Conservation (phyloP, 169 alveolate species). For the Babesia ovis region DNA sequence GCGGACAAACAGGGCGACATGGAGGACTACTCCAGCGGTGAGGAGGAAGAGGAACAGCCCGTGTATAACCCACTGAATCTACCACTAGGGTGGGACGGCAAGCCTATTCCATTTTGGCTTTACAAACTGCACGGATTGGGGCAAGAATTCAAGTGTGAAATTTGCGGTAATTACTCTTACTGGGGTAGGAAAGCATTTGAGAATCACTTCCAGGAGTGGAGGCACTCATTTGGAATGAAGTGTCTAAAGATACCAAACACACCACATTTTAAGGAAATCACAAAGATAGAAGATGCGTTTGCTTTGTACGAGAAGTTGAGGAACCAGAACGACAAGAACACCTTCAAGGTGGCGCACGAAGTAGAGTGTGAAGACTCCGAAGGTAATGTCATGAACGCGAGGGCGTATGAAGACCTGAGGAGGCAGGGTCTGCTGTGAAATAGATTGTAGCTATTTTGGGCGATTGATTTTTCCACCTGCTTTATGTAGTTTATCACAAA, state of each 20-base stretch:
- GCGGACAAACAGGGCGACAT: constrained; percentile 35
- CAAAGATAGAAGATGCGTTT: constrained; percentile 83
- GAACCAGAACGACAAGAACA: constrained; percentile 85
- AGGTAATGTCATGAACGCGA: constrained; percentile 93
- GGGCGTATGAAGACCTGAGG: constrained; percentile 89
- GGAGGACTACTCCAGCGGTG: constrained; percentile 70
- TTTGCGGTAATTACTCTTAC: constrained; percentile 98
- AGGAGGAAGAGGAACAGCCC: constrained; percentile 88
- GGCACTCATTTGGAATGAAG: constrained; percentile 99
- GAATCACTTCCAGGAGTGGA: constrained; percentile 98
- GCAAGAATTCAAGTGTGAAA: constrained; percentile 97
- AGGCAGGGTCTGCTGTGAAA: constrained; percentile 89
- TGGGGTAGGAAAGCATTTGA: constrained; percentile 99
- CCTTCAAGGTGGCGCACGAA: constrained; percentile 90
- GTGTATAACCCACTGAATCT: constrained; percentile 95
- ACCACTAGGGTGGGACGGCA: constrained; percentile 99
- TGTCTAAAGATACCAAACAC: constrained; percentile 99
- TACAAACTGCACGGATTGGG: constrained; percentile 98
- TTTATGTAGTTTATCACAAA: too few relatives aligned
- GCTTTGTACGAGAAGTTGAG: constrained; percentile 91
- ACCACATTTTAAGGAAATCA: constrained; percentile 92
- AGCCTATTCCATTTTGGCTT: constrained; percentile 99
- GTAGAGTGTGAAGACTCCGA: constrained; percentile 97
- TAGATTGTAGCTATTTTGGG: not conserved
- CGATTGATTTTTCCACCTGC: not conserved